phyloP scores from a whole-genome alignment of 2,329 filamentous ascomycete species.

The Pseudogymnoascus sp. region DNA sequence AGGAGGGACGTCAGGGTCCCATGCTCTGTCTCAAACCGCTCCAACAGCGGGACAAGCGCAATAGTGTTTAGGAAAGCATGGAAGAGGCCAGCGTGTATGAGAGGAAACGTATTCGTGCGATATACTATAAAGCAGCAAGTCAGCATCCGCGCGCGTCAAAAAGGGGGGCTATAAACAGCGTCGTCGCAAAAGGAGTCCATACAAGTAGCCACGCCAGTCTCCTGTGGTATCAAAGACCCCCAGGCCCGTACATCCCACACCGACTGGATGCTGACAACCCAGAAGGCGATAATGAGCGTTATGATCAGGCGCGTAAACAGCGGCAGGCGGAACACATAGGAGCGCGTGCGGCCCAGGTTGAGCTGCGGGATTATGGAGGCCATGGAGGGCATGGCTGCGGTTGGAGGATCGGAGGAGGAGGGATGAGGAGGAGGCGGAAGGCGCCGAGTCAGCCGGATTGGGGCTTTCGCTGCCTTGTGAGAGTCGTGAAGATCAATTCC shows the following conservation, averaged over 20 bases:
- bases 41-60: slow-evolving; percentile 77
- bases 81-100: slow-evolving; percentile 74
- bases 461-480: slow-evolving; percentile 2
- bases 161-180: slow-evolving; percentile 4
- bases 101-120: slow-evolving; percentile 82
- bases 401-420: neutral
- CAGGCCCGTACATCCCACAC: slow-evolving; percentile 66
- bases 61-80: slow-evolving; percentile 74
- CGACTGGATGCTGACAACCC: slow-evolving; percentile 59
- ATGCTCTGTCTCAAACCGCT: slow-evolving; percentile 87
- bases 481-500: neutral
- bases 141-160: neutral
- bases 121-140: slow-evolving; percentile 55
- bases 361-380: slow-evolving; percentile 38
- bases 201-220: slow-evolving; percentile 66
- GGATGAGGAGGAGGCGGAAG: neutral
- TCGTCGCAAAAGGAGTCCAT: slow-evolving; percentile 30
- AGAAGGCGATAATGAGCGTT: slow-evolving; percentile 57
- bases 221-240: slow-evolving; percentile 69
- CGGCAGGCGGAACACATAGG: slow-evolving; percentile 77
- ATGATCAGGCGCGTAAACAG: slow-evolving; percentile 72
- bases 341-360: slow-evolving; percentile 65
- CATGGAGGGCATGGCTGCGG: slow-evolving; percentile 16
- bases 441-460: slow-evolving; percentile 1
- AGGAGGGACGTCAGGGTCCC: slow-evolving; percentile 82